A percentile compares a stretch with the other conserved stretches of the same genome.
These are phyloP conservation scores for Cryptococcus maquisensis DNA, from an alignment of 1,284 basidiomycete genomes.

Conservation along the genomic window DNA sequence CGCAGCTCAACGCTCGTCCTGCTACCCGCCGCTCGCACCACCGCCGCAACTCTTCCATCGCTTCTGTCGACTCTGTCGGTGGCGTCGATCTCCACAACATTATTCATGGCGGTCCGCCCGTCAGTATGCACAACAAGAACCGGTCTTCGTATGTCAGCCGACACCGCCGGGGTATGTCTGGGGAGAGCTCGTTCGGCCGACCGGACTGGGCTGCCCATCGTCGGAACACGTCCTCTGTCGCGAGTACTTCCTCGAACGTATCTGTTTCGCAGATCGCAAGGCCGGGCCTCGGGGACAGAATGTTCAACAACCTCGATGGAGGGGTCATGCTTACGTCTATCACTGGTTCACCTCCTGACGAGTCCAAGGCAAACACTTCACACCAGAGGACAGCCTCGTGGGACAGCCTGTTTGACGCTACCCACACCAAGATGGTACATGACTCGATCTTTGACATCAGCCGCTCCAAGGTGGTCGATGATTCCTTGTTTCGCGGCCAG, in stretches of 20 bases:
- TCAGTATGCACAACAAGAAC: slow-evolving; percentile 63
- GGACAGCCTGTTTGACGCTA: slow-evolving; percentile 37
- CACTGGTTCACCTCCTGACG: slow-evolving; percentile 57
- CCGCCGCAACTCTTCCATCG: slow-evolving; percentile 54
- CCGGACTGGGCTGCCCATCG: slow-evolving; percentile 61
- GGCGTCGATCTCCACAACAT: slow-evolving; percentile 10
- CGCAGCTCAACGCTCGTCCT: slow-evolving; percentile 1
- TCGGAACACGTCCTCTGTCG: slow-evolving; percentile 57
- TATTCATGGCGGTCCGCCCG: slow-evolving; percentile 53
- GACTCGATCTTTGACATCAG: slow-evolving; percentile 61
- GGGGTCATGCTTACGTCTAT: slow-evolving; percentile 62
- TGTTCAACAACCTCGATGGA: slow-evolving; percentile 64
- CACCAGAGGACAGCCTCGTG: slow-evolving; percentile 15
- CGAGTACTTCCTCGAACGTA: slow-evolving; percentile 63
- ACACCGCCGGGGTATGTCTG: slow-evolving; percentile 50
- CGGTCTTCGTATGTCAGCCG: slow-evolving; percentile 38
- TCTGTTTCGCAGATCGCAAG: slow-evolving; percentile 59
- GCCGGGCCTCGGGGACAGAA: slow-evolving; percentile 78
- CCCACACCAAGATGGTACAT: slow-evolving; percentile 42
- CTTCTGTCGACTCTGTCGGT: slow-evolving; percentile 48
- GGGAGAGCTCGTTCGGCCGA: slow-evolving; percentile 59
- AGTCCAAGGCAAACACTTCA: background rate
- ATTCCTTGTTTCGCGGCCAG: slow-evolving; percentile 61
- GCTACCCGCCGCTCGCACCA: slow-evolving; percentile 23
- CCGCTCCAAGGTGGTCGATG: slow-evolving; percentile 47